Conservation (phyloP, 768 basidiomycete species). For the Roridomyces roridus region DNA sequence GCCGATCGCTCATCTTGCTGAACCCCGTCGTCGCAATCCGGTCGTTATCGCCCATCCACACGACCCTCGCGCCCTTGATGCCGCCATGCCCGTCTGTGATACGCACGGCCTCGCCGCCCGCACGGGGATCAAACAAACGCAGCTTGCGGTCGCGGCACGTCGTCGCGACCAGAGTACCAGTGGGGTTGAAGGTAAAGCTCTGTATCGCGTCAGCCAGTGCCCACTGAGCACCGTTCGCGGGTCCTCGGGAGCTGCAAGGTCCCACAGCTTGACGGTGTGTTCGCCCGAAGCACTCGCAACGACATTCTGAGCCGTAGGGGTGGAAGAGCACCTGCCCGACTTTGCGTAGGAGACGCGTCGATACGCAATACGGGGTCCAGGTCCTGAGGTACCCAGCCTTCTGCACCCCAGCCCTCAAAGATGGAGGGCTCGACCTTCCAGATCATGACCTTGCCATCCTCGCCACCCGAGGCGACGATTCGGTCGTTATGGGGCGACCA, state of each 20-base stretch:
- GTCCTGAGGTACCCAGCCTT: conserved; percentile 83
- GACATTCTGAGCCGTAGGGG: conserved; percentile 86
- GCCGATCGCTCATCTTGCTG: conserved; percentile 95
- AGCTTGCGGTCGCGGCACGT: conserved; percentile 94
- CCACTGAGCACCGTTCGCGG: conserved; percentile 67
- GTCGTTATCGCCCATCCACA: conserved; percentile 91
- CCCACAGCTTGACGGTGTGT: conserved; percentile 90
- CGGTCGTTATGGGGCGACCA: conserved; percentile 96
- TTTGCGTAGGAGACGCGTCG: conserved; percentile 83
- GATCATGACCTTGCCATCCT: conserved; percentile 92
- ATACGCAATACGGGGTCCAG: conserved; percentile 85
- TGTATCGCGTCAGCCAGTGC: conserved; percentile 91
- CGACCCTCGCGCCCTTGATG: conserved; percentile 88
- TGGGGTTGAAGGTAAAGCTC: conserved; percentile 79
- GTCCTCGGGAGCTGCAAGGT: conserved; percentile 76
- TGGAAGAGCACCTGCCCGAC: conserved; percentile 95
- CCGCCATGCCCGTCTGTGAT: conserved; percentile 88
- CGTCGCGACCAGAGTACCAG: conserved; percentile 83
- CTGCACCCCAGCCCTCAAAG: conserved; percentile 88
- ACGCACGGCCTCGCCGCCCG: conserved; percentile 82
- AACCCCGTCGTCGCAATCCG: conserved; percentile 95
- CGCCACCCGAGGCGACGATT: conserved; percentile 89
- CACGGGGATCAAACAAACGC: conserved; percentile 89
- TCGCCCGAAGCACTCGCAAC: conserved; percentile 85
- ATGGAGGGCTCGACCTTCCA: conserved; percentile 76